These are phyloP conservation scores for Vigna angularis DNA, from an alignment of 306 rosid species.

Conservation along the genomic window DNA sequence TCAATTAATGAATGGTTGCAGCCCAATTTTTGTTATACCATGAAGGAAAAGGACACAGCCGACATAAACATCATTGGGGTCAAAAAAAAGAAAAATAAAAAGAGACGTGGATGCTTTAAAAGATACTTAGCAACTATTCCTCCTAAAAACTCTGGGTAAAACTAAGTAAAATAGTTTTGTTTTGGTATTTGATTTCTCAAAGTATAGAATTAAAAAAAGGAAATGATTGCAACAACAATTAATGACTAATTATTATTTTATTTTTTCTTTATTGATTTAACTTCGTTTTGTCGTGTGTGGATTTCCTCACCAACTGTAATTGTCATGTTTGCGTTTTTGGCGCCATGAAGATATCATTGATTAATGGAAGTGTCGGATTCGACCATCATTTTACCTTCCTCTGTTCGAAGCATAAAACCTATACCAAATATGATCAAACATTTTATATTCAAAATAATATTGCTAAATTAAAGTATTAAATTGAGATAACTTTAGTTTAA, in stretches of 20 bases:
- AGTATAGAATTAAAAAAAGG: conserved; percentile 1
- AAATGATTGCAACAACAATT: conserved; percentile 46
- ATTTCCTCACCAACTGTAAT: conserved; percentile 37
- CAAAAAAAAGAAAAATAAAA: not conserved
- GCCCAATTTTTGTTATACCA: conserved; percentile 33
- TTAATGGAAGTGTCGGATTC: not conserved
- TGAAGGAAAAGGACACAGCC: conserved; percentile 49
- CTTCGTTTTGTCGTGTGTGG: conserved; percentile 14
- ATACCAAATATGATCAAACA: too few relatives aligned
- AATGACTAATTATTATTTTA: conserved; percentile 17
- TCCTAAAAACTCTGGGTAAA: conserved; percentile 9
- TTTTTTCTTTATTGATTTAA: not conserved
- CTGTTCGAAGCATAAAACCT: not conserved
- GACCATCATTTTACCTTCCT: not conserved
- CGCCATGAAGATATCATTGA: conserved; percentile 42
- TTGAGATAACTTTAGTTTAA: too few relatives aligned
- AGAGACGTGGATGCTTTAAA: not conserved
- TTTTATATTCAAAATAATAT: too few relatives aligned
- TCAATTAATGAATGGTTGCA: conserved; percentile 16
- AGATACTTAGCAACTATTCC: conserved; percentile 38
- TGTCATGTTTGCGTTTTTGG: conserved; percentile 45
- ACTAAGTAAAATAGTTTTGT: not conserved
- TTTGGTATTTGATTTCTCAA: not conserved
- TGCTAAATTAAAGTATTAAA: too few relatives aligned
- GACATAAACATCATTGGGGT: conserved; percentile 47